Conservation (phyloP, 495 filamentous ascomycete genomes). For the Daldinia concentrica region DNA sequence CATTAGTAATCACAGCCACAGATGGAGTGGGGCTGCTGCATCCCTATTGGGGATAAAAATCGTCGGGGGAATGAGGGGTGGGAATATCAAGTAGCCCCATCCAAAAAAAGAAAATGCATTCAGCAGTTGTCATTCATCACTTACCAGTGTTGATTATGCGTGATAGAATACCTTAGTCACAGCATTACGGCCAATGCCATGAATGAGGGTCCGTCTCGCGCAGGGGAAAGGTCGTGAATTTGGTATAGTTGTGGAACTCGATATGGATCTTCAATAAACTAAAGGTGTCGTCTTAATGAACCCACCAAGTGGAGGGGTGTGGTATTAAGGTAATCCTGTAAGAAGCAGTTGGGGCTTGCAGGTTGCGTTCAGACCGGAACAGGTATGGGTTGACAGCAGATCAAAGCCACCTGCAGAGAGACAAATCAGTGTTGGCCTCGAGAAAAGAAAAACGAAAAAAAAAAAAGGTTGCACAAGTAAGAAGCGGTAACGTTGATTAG, state of each 20-base stretch:
- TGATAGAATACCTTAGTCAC: not conserved
- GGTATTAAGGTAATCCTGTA: slow-evolving; percentile 27
- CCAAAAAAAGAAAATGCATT: not conserved
- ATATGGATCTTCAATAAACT: not conserved
- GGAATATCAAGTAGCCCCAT: not conserved
- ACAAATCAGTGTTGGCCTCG: slow-evolving; percentile 35
- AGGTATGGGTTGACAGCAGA: slow-evolving; percentile 36
- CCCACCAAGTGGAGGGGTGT: slow-evolving; percentile 11
- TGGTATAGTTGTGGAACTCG: not conserved
- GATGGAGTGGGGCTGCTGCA: not conserved
- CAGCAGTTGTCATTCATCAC: not conserved
- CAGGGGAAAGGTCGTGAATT: not conserved
- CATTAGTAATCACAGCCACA: not conserved
- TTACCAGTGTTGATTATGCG: not conserved
- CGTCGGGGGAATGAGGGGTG: not conserved
- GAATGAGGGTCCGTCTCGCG: not conserved
- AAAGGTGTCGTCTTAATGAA: slow-evolving; percentile 32
- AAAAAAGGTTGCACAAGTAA: slow-evolving; percentile 10
- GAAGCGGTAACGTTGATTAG: not conserved
- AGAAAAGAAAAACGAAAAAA: slow-evolving; percentile 5
- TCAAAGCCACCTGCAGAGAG: slow-evolving; percentile 40
- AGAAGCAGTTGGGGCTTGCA: slow-evolving; percentile 37
- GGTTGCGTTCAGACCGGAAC: slow-evolving; percentile 29
- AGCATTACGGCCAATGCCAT: not conserved
- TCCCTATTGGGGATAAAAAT: not conserved